Conservation (phyloP, 2,329 filamentous ascomycete species). For the Helicocarpus griseus region DNA sequence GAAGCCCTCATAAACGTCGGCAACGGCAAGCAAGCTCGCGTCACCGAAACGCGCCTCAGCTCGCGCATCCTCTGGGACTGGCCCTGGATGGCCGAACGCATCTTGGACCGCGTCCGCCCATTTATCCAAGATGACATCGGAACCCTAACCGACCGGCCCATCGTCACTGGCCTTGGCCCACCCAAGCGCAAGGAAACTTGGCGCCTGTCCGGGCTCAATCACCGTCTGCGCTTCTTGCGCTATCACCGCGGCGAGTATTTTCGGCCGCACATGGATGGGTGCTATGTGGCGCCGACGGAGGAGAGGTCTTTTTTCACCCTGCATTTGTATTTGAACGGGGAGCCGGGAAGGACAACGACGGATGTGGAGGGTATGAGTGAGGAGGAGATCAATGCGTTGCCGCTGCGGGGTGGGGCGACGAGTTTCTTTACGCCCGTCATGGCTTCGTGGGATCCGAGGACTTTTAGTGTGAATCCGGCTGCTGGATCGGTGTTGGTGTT, state of each 20-base stretch:
- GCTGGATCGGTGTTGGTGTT: slow-evolving; percentile 46
- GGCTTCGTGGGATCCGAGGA: slow-evolving; percentile 22
- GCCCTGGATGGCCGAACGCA: slow-evolving; percentile 48
- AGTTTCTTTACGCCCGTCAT: slow-evolving; percentile 34
- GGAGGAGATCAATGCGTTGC: neutral
- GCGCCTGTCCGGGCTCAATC: slow-evolving; percentile 47
- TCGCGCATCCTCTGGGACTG: slow-evolving; percentile 71
- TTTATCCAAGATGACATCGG: slow-evolving; percentile 38
- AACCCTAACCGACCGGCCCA: slow-evolving; percentile 24
- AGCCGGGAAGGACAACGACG: slow-evolving; percentile 17
- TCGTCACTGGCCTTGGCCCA: slow-evolving; percentile 38
- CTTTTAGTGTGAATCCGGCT: slow-evolving; percentile 39
- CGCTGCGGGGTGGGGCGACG: slow-evolving; percentile 45
- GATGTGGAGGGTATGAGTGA: slow-evolving; percentile 7
- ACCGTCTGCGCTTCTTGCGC: slow-evolving; percentile 64
- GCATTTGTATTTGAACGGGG: slow-evolving; percentile 47
- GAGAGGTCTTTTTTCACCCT: slow-evolving; percentile 45
- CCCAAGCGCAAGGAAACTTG: slow-evolving; percentile 31
- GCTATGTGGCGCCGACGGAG: slow-evolving; percentile 50
- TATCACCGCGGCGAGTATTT: slow-evolving; percentile 68
- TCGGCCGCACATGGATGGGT: slow-evolving; percentile 57
- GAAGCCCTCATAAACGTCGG: slow-evolving; percentile 61
- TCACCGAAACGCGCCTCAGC: slow-evolving; percentile 54
- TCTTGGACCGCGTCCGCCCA: slow-evolving; percentile 50
- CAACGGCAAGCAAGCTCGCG: slow-evolving; percentile 48